Conservation (phyloP, 768 basidiomycete genomes). For the Dictyophora rubrovolvata region DNA sequence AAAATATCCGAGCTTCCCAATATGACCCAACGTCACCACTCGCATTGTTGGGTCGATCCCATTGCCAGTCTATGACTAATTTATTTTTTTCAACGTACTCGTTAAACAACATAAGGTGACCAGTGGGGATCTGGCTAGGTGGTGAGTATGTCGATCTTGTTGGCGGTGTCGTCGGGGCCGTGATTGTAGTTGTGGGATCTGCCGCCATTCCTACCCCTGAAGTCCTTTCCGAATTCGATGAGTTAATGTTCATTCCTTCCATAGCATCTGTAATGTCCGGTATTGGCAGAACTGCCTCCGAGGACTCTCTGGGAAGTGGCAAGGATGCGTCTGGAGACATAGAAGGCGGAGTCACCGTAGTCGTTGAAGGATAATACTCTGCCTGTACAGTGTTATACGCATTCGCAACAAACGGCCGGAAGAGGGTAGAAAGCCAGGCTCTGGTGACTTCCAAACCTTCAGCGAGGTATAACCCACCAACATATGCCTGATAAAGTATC, state of each 20-base stretch:
- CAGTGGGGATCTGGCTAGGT: conserved; percentile 20
- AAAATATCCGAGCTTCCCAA: conserved; percentile 58
- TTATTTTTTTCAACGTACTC: conserved; percentile 55
- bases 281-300: not conserved
- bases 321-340: conserved; percentile 22
- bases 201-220: too few relatives aligned
- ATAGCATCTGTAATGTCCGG: not conserved
- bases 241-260: not conserved
- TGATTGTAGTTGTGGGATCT: conserved; percentile 18
- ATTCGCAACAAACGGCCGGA: conserved; percentile 49
- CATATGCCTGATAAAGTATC: conserved; percentile 43
- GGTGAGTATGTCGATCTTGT: conserved; percentile 19
- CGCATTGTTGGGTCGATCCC: conserved; percentile 35
- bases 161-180: conserved; percentile 15
- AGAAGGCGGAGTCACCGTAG: conserved; percentile 15
- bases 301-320: not conserved
- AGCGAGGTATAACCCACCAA: conserved; percentile 69
- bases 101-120: conserved; percentile 74
- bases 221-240: not conserved
- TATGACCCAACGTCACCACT: conserved; percentile 61
- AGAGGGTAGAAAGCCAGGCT: conserved; percentile 51
- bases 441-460: conserved; percentile 49
- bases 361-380: conserved; percentile 46
- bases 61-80: conserved; percentile 61
- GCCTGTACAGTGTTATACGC: conserved; percentile 56